Base-by-base conservation (phyloP, 2,329 filamentous ascomycete species). In the Ceratocystis albifundus region DNA sequence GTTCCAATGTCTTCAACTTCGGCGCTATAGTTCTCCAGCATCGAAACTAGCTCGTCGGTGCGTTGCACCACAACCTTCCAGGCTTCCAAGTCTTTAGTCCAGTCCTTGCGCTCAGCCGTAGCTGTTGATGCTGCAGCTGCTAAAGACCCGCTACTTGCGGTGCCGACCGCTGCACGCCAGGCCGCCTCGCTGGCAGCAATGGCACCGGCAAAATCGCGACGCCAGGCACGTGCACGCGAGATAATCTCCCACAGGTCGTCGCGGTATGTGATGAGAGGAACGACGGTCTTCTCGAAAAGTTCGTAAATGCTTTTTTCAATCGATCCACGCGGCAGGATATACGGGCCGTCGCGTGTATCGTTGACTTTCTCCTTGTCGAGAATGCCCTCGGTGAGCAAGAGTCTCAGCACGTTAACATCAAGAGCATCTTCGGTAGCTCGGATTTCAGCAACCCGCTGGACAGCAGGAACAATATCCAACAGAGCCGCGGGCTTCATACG, bases 181-280 rank as follows among this genome's bases (percentile, higher is more conserved):
- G 88, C 90, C 73, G 93, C 92, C 76, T 97, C 94, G 36, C 92
- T 84, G 1, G 89, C 90, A 4, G 91, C 88, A 1, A 97, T 80
- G 3, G 92, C 89, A 1, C 85, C 86, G 0, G 78, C 76, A 1
- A 87, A 88, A 65, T 89, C 87, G 2, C 83, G 77, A 6, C 85
- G 82, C 85, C 90, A 96, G 15, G 87, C 79, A 3, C 89, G 84
- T 17, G 95, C 78, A 4, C 85, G 84, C 0, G 86, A 82, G 0
- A 95, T 80, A 0, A 95, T 77, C 1, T 82, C 80, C 90, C 92
- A 97, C 0, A 96, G 83, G 30, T 86, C 82, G 0, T 87, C 82
- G 1, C 89, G 87, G 30, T 82, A 80, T 0, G 94, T 99, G 73
- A 97, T 95, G 2, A 97, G 80, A 0, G 94, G 93, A 0, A 88